Evolutionary conservation across 1,139 yeast species (phyloP), one percentile per base, ranked within the genome.

Genomic region (Nakaseomyces uthaithaninus): DNA sequence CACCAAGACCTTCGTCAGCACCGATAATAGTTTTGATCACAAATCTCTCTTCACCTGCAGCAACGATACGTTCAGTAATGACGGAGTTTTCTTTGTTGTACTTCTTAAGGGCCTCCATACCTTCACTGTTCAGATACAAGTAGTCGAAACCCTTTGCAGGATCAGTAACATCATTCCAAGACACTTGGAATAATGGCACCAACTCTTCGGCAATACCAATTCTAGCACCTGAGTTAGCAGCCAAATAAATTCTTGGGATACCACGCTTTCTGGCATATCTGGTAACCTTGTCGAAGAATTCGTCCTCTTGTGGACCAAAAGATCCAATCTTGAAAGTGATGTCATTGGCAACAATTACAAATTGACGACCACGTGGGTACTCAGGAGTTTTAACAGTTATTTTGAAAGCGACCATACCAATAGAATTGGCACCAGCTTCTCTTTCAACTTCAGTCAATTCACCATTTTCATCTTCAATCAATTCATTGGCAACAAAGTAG

Each of bases 211-310:
- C 98, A 64, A 91, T 77, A 59, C 98, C 98, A 52, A 91, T 85
- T 71, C 98, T 80, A 36, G 98, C 98, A 71, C 98, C 98, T 45
- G 97, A 87, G 72, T 91, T 91, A 31, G 98, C 98, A 52, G 96
- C 86, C 56, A 91, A 72, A 65, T 91, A 93, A 46, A 91, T 77
- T 68, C 98, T 75, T 59, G 98, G 98, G 53, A 93, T 78, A 45
- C 98, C 98, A 52, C 80, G 73, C 59, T 75, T 72, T 67, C 95
- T 77, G 20, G 97, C 96, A 51, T 80, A 73, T 55, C 86, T 94
- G 34, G 98, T 91, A 52, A 93, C 95, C 62, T 81, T 80, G 70
- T 84, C 75, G 72, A 91, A 91, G 69, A 80, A 91, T 44, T 68
- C 70, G 66, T 91, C 98, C 69, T 91, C 98, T 54, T 76, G 81